Evolutionary conservation across 2,329 filamentous ascomycete species (phyloP), one percentile per base, ranked within the genome.

Genomic region (Myriosclerotinia scirpicola): DNA sequence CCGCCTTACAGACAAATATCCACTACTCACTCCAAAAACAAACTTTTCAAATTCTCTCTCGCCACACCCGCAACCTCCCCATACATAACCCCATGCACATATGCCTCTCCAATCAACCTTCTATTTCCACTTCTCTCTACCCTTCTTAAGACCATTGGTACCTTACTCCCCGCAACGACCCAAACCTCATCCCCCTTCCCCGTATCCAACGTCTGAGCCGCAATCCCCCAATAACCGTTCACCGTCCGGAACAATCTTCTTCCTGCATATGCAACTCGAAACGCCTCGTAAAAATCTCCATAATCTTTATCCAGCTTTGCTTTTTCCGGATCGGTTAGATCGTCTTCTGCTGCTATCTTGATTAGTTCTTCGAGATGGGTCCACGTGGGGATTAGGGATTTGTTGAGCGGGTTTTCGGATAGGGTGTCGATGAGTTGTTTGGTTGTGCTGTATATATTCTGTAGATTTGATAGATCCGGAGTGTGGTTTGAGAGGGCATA

Each of bases 231-330:
- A 64, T 40, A 64, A 11, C 65, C 59, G 14, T 52, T 64, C 8
- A 4, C 11, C 1, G 65, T 67, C 4, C 42, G 26, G 11, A 67
- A 67, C 7, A 69, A 48, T 34, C 58, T 67, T 48, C 68, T 67
- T 8, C 68, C 67, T 5, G 46, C 48, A 67, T 69, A 69, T 1
- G 65, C 64, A 3, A 54, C 22, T 8, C 67, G 40, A 17, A 67
- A 69, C 17, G 60, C 56, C 22, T 65, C 67, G 44, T 63, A 50
- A 6, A 63, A 54, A 44, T 69, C 58, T 17, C 42, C 30, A 11
- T 65, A 69, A 59, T 58, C 55, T 11, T 36, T 54, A 12, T 67
- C 65, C 8, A 67, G 20, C 3, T 34, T 20, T 8, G n/a, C 5
- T 8, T 64, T 67, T 8, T 67, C 59, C 3, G 40, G 34, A 11